phyloP scores from a whole-genome alignment of 306 rosid genomes.

The Arachis hypogaea region DNA sequence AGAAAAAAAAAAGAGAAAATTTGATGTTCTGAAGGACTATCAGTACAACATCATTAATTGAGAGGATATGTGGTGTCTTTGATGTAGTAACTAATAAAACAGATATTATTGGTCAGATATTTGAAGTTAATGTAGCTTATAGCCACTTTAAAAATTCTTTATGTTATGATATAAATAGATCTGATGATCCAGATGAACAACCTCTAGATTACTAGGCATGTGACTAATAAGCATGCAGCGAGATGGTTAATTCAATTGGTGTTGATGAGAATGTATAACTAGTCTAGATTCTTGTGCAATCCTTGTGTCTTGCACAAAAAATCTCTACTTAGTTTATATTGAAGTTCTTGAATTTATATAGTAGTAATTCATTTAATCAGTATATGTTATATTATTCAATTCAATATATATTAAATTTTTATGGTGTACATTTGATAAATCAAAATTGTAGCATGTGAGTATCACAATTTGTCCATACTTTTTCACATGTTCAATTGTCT shows the following conservation, averaged over 20 bases:
- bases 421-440: background rate
- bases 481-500: background rate
- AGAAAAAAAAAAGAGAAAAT: constrained; percentile 29
- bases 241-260: background rate
- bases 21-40: constrained; percentile 43
- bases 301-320: no score
- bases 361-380: no score
- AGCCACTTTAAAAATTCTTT: background rate
- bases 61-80: constrained; percentile 41
- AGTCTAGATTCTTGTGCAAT: no score
- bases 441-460: background rate
- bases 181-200: no score
- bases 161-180: constrained; percentile 38
- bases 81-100: constrained; percentile 41
- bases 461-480: background rate
- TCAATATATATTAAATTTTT: no score
- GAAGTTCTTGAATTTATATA: no score
- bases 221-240: background rate
- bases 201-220: no score
- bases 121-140: constrained; percentile 40
- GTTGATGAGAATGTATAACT: background rate
- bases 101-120: constrained; percentile 42
- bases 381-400: no score
- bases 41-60: constrained; percentile 40
- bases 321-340: no score